A percentile compares a stretch with the other conserved stretches of the same genome.
These are phyloP conservation scores for Acanthamoeba healyi DNA, from an alignment of 208 protist genomes.

Conservation along the genomic window DNA sequence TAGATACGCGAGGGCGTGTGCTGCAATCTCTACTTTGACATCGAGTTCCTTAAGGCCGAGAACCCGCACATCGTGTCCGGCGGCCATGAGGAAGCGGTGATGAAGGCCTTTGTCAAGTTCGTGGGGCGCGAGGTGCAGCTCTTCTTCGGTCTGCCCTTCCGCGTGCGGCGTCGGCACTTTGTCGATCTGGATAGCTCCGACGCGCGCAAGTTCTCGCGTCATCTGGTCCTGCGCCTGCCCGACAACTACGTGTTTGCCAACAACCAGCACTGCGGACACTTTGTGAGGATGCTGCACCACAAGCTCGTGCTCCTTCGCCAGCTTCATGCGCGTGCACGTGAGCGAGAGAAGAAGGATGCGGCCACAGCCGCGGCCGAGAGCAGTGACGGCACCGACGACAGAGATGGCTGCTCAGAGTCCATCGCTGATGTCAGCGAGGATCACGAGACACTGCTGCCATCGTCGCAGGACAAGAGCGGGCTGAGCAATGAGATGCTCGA, in stretches of 20 bases:
- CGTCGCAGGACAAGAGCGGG: background rate
- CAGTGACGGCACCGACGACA: background rate
- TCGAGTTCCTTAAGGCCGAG: conserved; percentile 15
- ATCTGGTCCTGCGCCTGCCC: conserved; percentile 29
- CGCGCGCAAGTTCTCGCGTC: conserved; percentile 50
- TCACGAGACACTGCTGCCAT: background rate
- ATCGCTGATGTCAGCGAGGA: too few relatives aligned
- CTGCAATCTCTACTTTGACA: conserved; percentile 68
- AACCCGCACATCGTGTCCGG: conserved; percentile 10
- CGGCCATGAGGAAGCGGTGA: background rate
- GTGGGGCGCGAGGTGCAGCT: conserved; percentile 10
- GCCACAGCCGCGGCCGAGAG: background rate
- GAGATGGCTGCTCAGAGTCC: too few relatives aligned
- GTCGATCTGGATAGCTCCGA: conserved; percentile 11
- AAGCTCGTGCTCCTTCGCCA: background rate
- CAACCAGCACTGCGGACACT: conserved; percentile 46
- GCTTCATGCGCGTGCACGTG: background rate
- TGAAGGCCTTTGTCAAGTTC: conserved; percentile 32
- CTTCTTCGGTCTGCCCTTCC: conserved; percentile 3
- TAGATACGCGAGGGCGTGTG: conserved; percentile 31
- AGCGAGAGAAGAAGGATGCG: background rate
- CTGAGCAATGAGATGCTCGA: conserved; percentile 3
- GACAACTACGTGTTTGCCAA: conserved; percentile 15
- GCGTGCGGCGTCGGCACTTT: background rate
- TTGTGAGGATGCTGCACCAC: conserved; percentile 32